These are phyloP conservation scores for Fusarium pseudonygamai DNA, from an alignment of 2,329 filamentous ascomycete species.

Conservation along the genomic window DNA sequence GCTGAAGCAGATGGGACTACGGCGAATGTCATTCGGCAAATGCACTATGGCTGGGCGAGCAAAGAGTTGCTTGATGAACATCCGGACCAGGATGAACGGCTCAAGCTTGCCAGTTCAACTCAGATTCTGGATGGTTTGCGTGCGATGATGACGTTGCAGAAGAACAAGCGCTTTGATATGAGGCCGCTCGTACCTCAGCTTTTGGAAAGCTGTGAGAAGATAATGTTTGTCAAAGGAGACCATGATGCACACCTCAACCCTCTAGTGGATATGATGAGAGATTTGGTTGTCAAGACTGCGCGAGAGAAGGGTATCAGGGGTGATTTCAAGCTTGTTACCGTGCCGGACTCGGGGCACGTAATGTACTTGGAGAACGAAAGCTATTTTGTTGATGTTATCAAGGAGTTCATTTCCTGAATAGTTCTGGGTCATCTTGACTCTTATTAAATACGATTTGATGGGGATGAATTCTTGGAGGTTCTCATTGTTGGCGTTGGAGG, in stretches of 20 bases:
- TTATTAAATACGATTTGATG: accelerated
- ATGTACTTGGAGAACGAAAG: conserved; percentile 18
- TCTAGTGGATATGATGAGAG: neutral
- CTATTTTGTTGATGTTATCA: neutral
- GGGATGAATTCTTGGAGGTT: accelerated
- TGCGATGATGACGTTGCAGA: neutral
- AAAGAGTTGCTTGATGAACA: neutral
- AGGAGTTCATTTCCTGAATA: neutral
- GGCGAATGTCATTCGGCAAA: neutral
- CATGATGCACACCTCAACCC: neutral
- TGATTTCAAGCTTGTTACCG: neutral
- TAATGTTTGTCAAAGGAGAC: neutral
- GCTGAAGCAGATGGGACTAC: neutral
- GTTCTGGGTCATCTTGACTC: accelerated
- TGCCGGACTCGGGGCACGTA: neutral
- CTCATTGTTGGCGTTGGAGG: neutral
- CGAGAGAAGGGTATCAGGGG: neutral
- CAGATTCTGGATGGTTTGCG: neutral
- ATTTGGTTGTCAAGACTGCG: neutral
- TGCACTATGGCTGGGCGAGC: conserved; percentile 11
- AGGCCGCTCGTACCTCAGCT: neutral
- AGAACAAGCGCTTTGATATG: conserved; percentile 1
- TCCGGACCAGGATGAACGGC: neutral
- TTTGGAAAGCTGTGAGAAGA: neutral
- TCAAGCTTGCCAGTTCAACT: neutral